Percentiles rank a stretch among this genome's conserved stretches.
Evolutionary conservation across 2,329 filamentous ascomycete genomes (phyloP).

Genomic region (Alternaria longipes): DNA sequence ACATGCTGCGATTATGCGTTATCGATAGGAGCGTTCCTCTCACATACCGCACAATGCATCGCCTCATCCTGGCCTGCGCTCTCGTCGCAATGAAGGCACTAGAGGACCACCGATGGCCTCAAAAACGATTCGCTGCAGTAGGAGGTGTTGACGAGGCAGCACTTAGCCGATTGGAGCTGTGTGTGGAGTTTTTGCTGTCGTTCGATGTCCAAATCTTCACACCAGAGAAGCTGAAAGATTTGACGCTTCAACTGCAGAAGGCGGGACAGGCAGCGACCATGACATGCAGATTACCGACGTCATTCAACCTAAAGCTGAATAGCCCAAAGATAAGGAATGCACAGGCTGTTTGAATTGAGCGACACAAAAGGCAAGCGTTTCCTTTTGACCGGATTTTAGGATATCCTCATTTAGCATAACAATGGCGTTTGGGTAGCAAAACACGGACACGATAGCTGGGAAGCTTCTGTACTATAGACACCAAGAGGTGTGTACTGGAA

Average conservation of each 20-base stretch:
- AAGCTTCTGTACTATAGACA: constrained; percentile 19
- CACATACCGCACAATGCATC: constrained; percentile 84
- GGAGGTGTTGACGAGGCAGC: constrained; percentile 86
- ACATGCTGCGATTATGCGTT: constrained; percentile 83
- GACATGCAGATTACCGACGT: constrained; percentile 43
- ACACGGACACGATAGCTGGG: constrained; percentile 7
- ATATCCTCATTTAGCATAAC: constrained; percentile 33
- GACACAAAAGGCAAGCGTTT: constrained; percentile 9
- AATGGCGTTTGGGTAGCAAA: constrained; percentile 16
- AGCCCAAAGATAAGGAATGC: constrained; percentile 38
- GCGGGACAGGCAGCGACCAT: constrained; percentile 51
- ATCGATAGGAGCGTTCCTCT: constrained; percentile 79
- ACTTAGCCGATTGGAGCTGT: constrained; percentile 85
- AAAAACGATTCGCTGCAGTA: constrained; percentile 83
- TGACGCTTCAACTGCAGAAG: constrained; percentile 50
- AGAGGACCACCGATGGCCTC: constrained; percentile 90
- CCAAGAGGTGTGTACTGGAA: constrained; percentile 14
- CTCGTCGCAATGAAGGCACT: constrained; percentile 92
- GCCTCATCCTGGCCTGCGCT: constrained; percentile 82
- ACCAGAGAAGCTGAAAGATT: constrained; percentile 45
- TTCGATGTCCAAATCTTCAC: constrained; percentile 53
- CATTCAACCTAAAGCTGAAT: constrained; percentile 45
- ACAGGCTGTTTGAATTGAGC: constrained; percentile 21
- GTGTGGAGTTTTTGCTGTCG: constrained; percentile 60
- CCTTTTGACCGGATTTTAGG: constrained; percentile 30